Evolutionary conservation across 2,329 filamentous ascomycete genomes (phyloP).

Genomic region (Acarospora socialis): DNA sequence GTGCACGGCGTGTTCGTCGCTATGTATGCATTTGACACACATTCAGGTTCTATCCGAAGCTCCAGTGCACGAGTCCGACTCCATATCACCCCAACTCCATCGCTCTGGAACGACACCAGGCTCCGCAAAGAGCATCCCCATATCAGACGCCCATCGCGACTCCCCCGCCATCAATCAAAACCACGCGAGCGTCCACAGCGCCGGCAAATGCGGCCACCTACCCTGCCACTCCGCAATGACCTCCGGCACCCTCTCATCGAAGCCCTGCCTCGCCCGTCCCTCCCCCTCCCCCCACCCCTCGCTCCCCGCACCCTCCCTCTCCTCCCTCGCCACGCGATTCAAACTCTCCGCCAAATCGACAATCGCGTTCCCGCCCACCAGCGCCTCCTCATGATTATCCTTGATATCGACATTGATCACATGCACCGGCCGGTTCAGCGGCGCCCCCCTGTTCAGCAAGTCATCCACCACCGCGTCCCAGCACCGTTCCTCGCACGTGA

Average conservation of each 20-base stretch:
- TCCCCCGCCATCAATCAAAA: slow-evolving; percentile 57
- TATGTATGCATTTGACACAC: too few relatives aligned
- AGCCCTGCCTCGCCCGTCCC: slow-evolving; percentile 54
- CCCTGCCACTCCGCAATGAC: slow-evolving; percentile 90
- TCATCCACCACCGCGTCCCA: slow-evolving; percentile 98
- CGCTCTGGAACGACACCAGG: too few relatives aligned
- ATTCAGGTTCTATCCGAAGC: too few relatives aligned
- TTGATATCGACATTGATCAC: slow-evolving; percentile 98
- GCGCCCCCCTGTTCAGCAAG: slow-evolving; percentile 67
- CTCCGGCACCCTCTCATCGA: slow-evolving; percentile 87
- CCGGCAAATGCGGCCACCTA: slow-evolving; percentile 78
- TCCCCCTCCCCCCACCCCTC: slow-evolving; percentile 55
- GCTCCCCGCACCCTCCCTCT: slow-evolving; percentile 52
- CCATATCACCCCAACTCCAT: too few relatives aligned
- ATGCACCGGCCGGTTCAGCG: slow-evolving; percentile 84
- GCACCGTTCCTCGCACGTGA: slow-evolving; percentile 94
- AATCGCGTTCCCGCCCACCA: slow-evolving; percentile 80
- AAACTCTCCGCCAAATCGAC: slow-evolving; percentile 76
- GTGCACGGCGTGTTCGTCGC: too few relatives aligned
- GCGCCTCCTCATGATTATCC: slow-evolving; percentile 94
- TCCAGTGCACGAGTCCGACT: too few relatives aligned
- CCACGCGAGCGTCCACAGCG: slow-evolving; percentile 91
- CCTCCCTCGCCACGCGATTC: slow-evolving; percentile 65
- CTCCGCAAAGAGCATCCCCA: too few relatives aligned
- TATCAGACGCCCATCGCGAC: too few relatives aligned